Evolutionary conservation across 2,329 filamentous ascomycete species (phyloP), one percentile per base, ranked within the genome.

Genomic region (Keithomyces neogunnii): DNA sequence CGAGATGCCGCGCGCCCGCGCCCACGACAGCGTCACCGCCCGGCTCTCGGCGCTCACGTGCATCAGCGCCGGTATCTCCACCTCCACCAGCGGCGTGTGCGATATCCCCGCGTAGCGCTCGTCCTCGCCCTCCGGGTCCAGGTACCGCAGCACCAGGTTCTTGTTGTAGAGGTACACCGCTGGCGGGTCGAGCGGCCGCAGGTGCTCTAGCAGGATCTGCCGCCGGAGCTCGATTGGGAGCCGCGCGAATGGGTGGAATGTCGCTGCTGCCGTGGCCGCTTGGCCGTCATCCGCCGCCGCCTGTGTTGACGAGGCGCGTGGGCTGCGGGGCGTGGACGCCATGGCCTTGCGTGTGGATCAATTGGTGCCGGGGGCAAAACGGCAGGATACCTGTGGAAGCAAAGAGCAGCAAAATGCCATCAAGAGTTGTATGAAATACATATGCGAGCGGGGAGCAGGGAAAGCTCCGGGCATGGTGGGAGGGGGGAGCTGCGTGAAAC

Each of bases 201-300:
- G 42, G 13, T 52, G 46, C 3, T 51, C 48, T 6, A 49, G 35
- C 62, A 62, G 66, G 33, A 66, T 59, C 5, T 47, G 32, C 6
- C 42, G 48, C 30, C 63, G 63, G 6, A 66, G 49, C 55, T 66
- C 63, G 9, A 43, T 13, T 2, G 61, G 60, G 19, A 66, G 55
- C 3, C 39, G 47, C 5, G 4, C 7, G 36, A 66, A 67, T 3
- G 26, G 47, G 42, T 51, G 51, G 46, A 64, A 61, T 8, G 35
- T 36, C 28, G 38, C 19, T 19, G 19, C 19, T 19, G 19, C 19
- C 19, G 19, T 19, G 19, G 19, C 19, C 19, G 19, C 19, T 19
- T 48, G 51, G 51, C 51, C 32, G 38, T 33, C 40, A 38, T 32
- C 36, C 11, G 10, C 36, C 36, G 9, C 36, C 11, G 19, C 19